phyloP scores from a whole-genome alignment of 2,329 filamentous ascomycete species.

The Aspergillus uvarum region DNA sequence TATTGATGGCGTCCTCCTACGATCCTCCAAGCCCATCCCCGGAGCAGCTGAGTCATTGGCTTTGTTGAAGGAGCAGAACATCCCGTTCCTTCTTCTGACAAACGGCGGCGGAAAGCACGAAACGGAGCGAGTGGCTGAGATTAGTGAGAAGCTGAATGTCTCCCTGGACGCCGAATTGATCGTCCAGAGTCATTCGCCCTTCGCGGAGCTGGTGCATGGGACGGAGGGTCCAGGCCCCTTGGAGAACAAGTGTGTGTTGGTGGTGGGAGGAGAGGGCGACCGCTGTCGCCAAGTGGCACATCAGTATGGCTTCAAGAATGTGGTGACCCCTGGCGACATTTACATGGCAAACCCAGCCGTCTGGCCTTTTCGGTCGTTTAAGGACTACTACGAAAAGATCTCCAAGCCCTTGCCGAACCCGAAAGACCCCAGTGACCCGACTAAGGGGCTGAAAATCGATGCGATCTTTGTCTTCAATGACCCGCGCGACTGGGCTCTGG shows the following conservation, averaged over 20 bases:
- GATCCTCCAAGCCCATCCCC: constrained; percentile 74
- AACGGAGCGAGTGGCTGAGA: constrained; percentile 66
- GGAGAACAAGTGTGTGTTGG: constrained; percentile 66
- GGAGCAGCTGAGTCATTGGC: constrained; percentile 72
- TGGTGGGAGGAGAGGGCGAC: constrained; percentile 68
- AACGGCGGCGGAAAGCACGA: constrained; percentile 92
- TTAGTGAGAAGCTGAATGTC: constrained; percentile 65
- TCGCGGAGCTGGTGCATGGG: constrained; percentile 66
- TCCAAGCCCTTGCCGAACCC: constrained; percentile 37
- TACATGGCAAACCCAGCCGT: constrained; percentile 69
- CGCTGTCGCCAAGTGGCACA: constrained; percentile 72
- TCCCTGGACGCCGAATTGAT: constrained; percentile 68
- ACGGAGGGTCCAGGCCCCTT: constrained; percentile 54
- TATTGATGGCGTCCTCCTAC: constrained; percentile 94
- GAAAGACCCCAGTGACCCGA: constrained; percentile 42
- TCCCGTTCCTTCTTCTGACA: constrained; percentile 92
- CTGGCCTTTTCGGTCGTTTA: constrained; percentile 76
- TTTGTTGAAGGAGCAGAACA: constrained; percentile 69
- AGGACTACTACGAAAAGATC: constrained; percentile 59
- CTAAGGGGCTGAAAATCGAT: constrained; percentile 70
- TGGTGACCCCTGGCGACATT: constrained; percentile 84
- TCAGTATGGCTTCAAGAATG: constrained; percentile 71
- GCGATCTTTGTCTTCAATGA: constrained; percentile 95
- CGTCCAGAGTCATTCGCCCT: constrained; percentile 89
- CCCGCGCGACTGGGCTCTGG: constrained; percentile 91